These are phyloP conservation scores for Cladophialophora immunda DNA, from an alignment of 2,329 filamentous ascomycete genomes.

Conservation along the genomic window DNA sequence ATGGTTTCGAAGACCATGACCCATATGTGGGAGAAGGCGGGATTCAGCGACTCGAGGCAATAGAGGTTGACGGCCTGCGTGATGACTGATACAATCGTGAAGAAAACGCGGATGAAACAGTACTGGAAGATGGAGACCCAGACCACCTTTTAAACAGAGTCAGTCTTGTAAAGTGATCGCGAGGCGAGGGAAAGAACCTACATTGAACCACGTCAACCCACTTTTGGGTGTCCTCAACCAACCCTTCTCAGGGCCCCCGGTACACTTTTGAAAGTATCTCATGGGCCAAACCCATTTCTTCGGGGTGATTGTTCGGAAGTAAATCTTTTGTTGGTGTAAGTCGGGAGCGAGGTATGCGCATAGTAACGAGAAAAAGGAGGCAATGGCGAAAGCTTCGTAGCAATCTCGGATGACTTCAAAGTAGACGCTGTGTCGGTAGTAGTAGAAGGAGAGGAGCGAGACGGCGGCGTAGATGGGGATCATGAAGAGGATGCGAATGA, in stretches of 20 bases:
- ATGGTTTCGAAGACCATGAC: conserved; percentile 74
- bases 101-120: conserved; percentile 79
- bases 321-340: conserved; percentile 81
- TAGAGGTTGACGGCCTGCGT: conserved; percentile 75
- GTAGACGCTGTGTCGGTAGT: conserved; percentile 81
- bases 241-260: conserved; percentile 72
- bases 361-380: conserved; percentile 83
- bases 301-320: conserved; percentile 74
- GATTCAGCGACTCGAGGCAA: conserved; percentile 80
- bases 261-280: conserved; percentile 74
- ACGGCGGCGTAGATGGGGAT: conserved; percentile 81
- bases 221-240: conserved; percentile 78
- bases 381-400: conserved; percentile 89
- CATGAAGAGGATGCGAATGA: conserved; percentile 90
- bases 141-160: conserved; percentile 64
- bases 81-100: conserved; percentile 79
- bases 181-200: conserved; percentile 41
- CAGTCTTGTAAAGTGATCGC: neutral
- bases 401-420: conserved; percentile 83
- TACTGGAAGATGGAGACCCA: conserved; percentile 88
- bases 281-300: conserved; percentile 80
- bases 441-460: conserved; percentile 76
- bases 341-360: conserved; percentile 82
- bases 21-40: conserved; percentile 86
- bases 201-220: conserved; percentile 89